Conservation (phyloP, 352 stramenopile genomes). For the Phytophthora aleatoria region DNA sequence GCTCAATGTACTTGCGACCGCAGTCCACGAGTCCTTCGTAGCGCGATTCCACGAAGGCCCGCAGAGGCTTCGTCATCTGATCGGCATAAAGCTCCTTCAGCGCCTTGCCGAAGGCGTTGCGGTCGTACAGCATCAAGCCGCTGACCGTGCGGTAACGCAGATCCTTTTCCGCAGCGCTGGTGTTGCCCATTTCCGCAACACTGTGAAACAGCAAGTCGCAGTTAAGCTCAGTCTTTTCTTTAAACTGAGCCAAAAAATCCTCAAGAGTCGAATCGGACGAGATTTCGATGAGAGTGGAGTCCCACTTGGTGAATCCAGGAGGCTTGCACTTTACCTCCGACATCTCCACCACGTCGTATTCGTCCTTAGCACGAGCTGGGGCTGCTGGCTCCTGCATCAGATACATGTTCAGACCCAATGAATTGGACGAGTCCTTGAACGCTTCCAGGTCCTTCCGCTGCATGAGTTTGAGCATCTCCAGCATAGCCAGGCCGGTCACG, state of each 20-base stretch:
- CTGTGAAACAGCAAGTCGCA: slow-evolving; percentile 83
- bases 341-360: slow-evolving; percentile 92
- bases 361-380: slow-evolving; percentile 88
- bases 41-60: slow-evolving; percentile 70
- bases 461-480: slow-evolving; percentile 89
- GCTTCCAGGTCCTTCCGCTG: slow-evolving; percentile 88
- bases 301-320: slow-evolving; percentile 92
- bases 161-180: slow-evolving; percentile 62
- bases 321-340: slow-evolving; percentile 88
- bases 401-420: slow-evolving; percentile 92
- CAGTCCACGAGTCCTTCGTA: slow-evolving; percentile 86
- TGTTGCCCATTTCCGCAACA: slow-evolving; percentile 74
- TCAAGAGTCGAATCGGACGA: slow-evolving; percentile 67
- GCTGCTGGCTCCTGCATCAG: slow-evolving; percentile 89
- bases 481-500: slow-evolving; percentile 96
- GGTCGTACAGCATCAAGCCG: slow-evolving; percentile 87
- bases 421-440: slow-evolving; percentile 94
- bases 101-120: slow-evolving; percentile 75
- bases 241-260: slow-evolving; percentile 73
- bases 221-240: slow-evolving; percentile 74
- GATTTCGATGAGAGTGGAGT: slow-evolving; percentile 83
- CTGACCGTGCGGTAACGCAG: slow-evolving; percentile 68
- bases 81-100: slow-evolving; percentile 74
- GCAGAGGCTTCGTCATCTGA: slow-evolving; percentile 62
- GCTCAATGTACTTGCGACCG: slow-evolving; percentile 81